Conservation (phyloP, 2,329 filamentous ascomycete species). For the Ascosphaera apis region DNA sequence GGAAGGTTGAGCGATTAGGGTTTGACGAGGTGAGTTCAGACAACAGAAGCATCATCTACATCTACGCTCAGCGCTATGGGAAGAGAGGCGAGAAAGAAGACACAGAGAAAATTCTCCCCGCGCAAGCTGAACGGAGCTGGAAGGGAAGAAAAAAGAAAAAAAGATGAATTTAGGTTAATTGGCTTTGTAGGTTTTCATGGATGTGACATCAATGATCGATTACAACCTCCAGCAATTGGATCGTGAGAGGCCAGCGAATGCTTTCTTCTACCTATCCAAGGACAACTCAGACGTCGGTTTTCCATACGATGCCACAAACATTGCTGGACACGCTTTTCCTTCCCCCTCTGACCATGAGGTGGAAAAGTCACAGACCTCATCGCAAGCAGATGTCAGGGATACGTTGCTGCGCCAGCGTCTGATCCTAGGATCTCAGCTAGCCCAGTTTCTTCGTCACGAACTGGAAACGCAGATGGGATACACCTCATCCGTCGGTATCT, state of each 20-base stretch:
- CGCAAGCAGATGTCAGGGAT: too few relatives aligned
- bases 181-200: constrained; percentile 35
- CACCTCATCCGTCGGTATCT: constrained; percentile 68
- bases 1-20: constrained; percentile 56
- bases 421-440: constrained; percentile 59
- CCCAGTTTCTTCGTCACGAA: constrained; percentile 44
- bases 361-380: constrained; percentile 6
- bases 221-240: constrained; percentile 61
- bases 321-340: constrained; percentile 43
- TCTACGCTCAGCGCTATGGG: too few relatives aligned
- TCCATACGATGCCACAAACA: constrained; percentile 43
- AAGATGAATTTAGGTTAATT: constrained; percentile 1
- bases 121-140: too few relatives aligned
- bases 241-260: constrained; percentile 34
- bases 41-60: too few relatives aligned
- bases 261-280: constrained; percentile 58
- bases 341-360: constrained; percentile 4
- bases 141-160: too few relatives aligned
- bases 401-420: constrained; percentile 41
- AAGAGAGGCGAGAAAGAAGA: too few relatives aligned
- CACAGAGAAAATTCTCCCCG: too few relatives aligned
- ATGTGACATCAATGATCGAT: constrained; percentile 66
- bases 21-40: constrained; percentile 57
- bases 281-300: constrained; percentile 64
- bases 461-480: constrained; percentile 60